phyloP scores from a whole-genome alignment of 257 asterid species.

The Plantago ovata region DNA sequence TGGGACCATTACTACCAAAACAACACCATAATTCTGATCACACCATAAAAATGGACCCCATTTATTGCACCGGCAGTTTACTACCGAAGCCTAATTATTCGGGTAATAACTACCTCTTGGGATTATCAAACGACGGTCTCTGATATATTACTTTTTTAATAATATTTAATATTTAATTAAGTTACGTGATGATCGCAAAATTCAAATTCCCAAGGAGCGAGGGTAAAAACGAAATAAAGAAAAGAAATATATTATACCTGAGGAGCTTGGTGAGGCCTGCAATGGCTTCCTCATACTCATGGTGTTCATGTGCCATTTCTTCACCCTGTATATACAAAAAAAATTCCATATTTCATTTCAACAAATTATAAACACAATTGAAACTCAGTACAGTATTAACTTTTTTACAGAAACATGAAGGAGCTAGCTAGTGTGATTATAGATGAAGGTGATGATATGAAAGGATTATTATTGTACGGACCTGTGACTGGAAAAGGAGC shows the following conservation, averaged over 20 bases:
- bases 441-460: not conserved
- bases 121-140: too few relatives aligned
- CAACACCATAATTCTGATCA: not conserved
- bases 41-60: too few relatives aligned
- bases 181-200: too few relatives aligned
- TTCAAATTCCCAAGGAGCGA: not conserved
- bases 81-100: too few relatives aligned
- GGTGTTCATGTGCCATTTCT: slow-evolving; percentile 33
- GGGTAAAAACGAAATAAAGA: not conserved
- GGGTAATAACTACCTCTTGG: too few relatives aligned
- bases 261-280: slow-evolving; percentile 46
- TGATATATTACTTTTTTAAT: too few relatives aligned
- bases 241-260: slow-evolving; percentile 24
- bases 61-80: too few relatives aligned
- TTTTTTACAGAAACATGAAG: too few relatives aligned
- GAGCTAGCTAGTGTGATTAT: too few relatives aligned
- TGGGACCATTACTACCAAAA: too few relatives aligned
- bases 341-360: not conserved
- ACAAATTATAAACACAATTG: not conserved
- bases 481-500: slow-evolving; percentile 1
- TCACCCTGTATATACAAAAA: slow-evolving; percentile 22
- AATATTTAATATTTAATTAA: too few relatives aligned
- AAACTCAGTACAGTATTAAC: too few relatives aligned
- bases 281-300: slow-evolving; percentile 50
- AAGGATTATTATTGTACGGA: not conserved